These are phyloP conservation scores for Arctostaphylos glauca DNA, from an alignment of 148 eudicot genomes.

Conservation along the genomic window DNA sequence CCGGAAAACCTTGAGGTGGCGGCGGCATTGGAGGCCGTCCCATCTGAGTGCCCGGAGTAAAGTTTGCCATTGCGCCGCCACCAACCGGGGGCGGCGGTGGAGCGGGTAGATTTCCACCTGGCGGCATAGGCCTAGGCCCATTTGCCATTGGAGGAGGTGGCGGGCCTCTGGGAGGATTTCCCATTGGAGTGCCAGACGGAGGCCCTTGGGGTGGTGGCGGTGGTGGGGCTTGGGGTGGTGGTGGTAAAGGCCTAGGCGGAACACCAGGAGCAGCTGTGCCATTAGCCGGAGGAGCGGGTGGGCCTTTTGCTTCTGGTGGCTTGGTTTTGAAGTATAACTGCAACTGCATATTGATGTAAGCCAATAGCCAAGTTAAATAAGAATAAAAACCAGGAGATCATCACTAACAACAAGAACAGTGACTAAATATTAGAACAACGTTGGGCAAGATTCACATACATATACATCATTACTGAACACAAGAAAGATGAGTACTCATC, in stretches of 20 bases:
- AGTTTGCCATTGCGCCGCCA: conserved; percentile 68
- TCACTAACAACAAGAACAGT: neutral
- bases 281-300: conserved; percentile 54
- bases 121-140: conserved; percentile 91
- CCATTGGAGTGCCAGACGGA: conserved; percentile 49
- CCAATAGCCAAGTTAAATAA: conserved; percentile 8
- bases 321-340: conserved; percentile 90
- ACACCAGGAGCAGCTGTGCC: conserved; percentile 75
- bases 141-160: conserved; percentile 61
- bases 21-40: conserved; percentile 55
- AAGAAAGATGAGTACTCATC: neutral
- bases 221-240: conserved; percentile 60
- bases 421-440: neutral
- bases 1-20: conserved; percentile 80
- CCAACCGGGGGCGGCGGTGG: conserved; percentile 75
- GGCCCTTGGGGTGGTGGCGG: conserved; percentile 77
- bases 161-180: conserved; percentile 62
- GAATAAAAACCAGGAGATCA: conserved; percentile 1
- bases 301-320: conserved; percentile 88
- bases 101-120: conserved; percentile 66
- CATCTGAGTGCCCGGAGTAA: conserved; percentile 63
- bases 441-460: conserved; percentile 5
- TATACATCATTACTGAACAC: neutral
- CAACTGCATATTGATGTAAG: conserved; percentile 46
- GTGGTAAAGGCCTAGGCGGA: conserved; percentile 58